Conservation (phyloP, 345 rosid genomes). For the Dipteronia sinensis region DNA sequence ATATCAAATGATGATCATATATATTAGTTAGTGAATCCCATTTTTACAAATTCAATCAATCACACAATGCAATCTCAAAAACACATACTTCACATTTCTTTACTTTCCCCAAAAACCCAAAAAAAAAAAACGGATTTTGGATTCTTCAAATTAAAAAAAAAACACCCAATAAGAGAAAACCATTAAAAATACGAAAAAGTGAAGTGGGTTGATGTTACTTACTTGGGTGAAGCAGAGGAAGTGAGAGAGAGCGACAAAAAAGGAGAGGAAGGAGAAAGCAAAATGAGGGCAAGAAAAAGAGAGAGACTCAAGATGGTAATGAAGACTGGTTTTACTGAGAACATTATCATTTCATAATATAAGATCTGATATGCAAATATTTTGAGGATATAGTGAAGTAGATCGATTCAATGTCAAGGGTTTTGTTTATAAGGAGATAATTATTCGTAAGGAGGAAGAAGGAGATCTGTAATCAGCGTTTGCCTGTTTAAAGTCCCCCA, state of each 20-base stretch:
- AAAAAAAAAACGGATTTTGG: background rate
- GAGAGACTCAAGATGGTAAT: conserved; percentile 53
- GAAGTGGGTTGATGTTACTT: conserved; percentile 31
- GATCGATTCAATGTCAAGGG: background rate
- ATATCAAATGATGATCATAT: background rate
- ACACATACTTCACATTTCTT: background rate
- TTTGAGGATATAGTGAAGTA: background rate
- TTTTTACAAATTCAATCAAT: background rate
- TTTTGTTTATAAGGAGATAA: too few relatives aligned
- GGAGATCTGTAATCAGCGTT: too few relatives aligned
- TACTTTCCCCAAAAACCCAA: too few relatives aligned
- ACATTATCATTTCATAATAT: conserved; percentile 44
- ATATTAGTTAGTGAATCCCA: background rate
- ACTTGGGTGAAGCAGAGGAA: conserved; percentile 26
- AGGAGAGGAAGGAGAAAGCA: conserved; percentile 55
- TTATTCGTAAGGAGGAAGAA: too few relatives aligned
- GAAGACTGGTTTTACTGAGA: conserved; percentile 70
- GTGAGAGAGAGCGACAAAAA: conserved; percentile 19
- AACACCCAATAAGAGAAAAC: background rate
- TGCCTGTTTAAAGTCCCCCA: too few relatives aligned
- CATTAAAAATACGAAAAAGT: background rate
- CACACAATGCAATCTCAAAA: background rate
- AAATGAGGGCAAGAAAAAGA: conserved; percentile 57
- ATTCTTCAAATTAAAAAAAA: background rate
- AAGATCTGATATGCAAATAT: background rate